phyloP scores from a whole-genome alignment of 140 eudicot genomes.

The Senecio squalidus region DNA sequence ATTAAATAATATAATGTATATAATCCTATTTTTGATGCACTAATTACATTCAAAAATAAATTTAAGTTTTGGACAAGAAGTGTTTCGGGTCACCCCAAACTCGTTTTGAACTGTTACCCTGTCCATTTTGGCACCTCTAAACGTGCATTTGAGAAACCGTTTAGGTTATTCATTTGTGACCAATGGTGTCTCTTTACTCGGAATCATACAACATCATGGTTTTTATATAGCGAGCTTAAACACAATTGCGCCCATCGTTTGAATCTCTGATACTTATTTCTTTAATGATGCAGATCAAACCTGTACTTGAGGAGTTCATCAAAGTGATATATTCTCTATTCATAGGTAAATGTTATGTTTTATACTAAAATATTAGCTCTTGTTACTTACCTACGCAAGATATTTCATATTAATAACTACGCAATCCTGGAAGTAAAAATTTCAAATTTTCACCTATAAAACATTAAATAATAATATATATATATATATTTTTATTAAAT shows the following conservation, averaged over 20 bases:
- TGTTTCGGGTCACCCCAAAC: background rate
- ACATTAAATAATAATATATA: too few relatives aligned
- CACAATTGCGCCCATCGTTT: slow-evolving; percentile 3
- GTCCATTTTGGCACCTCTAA: background rate
- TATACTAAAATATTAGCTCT: background rate
- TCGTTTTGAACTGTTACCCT: background rate
- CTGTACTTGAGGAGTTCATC: slow-evolving; percentile 83
- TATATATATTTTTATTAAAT: too few relatives aligned
- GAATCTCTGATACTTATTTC: slow-evolving; percentile 12
- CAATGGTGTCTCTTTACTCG: too few relatives aligned
- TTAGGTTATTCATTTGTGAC: background rate
- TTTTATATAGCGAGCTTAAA: background rate
- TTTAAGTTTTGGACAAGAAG: background rate
- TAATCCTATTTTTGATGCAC: background rate
- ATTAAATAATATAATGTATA: background rate
- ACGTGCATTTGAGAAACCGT: too few relatives aligned
- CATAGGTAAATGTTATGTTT: slow-evolving; percentile 45
- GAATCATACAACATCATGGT: slow-evolving; percentile 2
- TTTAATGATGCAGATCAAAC: slow-evolving; percentile 49
- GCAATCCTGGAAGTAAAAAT: too few relatives aligned
- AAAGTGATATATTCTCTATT: slow-evolving; percentile 54
- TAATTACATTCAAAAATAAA: background rate
- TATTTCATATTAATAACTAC: too few relatives aligned
- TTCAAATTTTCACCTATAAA: too few relatives aligned
- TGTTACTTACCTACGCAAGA: background rate